These are phyloP conservation scores for Isatis tinctoria DNA, from an alignment of 345 rosid genomes.

Conservation along the genomic window DNA sequence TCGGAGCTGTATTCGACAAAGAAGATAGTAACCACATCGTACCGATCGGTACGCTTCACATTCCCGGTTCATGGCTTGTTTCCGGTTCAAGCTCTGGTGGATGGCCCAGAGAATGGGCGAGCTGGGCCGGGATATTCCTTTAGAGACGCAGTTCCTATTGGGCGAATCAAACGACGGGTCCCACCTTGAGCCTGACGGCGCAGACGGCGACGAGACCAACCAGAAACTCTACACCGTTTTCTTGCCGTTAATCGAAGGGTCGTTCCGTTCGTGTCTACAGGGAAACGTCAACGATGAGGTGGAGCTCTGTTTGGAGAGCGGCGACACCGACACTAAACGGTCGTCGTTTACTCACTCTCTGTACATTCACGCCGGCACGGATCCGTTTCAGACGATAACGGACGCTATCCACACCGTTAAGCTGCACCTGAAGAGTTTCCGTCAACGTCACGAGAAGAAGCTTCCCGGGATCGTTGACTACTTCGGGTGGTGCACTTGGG, in stretches of 20 bases:
- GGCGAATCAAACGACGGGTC: slow-evolving; percentile 73
- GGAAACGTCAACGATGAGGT: slow-evolving; percentile 70
- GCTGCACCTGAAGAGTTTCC: slow-evolving; percentile 66
- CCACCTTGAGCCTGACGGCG: slow-evolving; percentile 58
- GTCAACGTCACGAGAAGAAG: slow-evolving; percentile 84
- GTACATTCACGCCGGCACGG: slow-evolving; percentile 68
- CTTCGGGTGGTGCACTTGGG: slow-evolving; percentile 99
- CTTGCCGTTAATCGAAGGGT: slow-evolving; percentile 78
- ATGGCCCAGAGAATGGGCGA: slow-evolving; percentile 96
- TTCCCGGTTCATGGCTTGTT: slow-evolving; percentile 88
- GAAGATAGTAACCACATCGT: slow-evolving; percentile 64
- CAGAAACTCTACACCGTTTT: slow-evolving; percentile 74
- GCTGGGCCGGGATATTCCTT: slow-evolving; percentile 64
- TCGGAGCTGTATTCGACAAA: slow-evolving; percentile 64
- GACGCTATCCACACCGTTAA: slow-evolving; percentile 74
- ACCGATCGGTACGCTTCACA: slow-evolving; percentile 56
- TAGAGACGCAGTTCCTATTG: slow-evolving; percentile 84
- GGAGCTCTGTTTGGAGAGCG: slow-evolving; percentile 91
- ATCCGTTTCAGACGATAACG: slow-evolving; percentile 67
- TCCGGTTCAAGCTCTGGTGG: slow-evolving; percentile 97
- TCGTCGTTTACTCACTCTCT: slow-evolving; percentile 69
- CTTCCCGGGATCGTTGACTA: slow-evolving; percentile 73
- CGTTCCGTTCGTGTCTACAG: slow-evolving; percentile 75
- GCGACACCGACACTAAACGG: slow-evolving; percentile 56
- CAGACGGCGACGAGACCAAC: slow-evolving; percentile 46